Percentiles rank a stretch among this genome's conserved stretches.
Conservation (phyloP, 768 basidiomycete genomes). For the Neoboletus subvelutipes region DNA sequence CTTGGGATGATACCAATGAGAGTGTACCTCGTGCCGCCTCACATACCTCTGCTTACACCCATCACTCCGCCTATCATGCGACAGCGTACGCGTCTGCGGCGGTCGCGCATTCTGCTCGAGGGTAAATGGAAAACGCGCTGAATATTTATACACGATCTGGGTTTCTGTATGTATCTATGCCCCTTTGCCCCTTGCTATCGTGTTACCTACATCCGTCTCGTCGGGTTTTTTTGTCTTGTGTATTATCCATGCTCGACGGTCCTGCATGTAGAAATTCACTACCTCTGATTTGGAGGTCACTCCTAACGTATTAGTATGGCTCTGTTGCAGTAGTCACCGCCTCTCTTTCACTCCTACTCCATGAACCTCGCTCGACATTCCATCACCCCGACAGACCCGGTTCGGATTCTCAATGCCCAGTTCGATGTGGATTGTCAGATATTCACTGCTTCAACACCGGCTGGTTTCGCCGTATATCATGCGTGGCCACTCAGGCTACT, state of each 20-base stretch:
- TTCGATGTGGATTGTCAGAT: constrained; percentile 81
- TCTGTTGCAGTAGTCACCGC: constrained; percentile 9
- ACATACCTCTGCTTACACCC: constrained; percentile 24
- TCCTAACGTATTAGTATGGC: constrained; percentile 23
- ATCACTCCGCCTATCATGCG: constrained; percentile 30
- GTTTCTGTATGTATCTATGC: constrained; percentile 28
- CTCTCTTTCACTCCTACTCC: constrained; percentile 27
- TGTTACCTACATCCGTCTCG: constrained; percentile 10
- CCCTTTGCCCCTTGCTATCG: constrained; percentile 17
- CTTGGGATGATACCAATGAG: constrained; percentile 62
- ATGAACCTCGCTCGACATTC: constrained; percentile 90
- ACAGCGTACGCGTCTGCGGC: constrained; percentile 26
- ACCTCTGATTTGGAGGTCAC: constrained; percentile 7
- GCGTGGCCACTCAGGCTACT: constrained; percentile 73
- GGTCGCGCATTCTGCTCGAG: constrained; percentile 32
- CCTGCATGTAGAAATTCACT: constrained; percentile 7
- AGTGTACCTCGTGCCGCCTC: constrained; percentile 25
- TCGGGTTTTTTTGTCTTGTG: constrained; percentile 23
- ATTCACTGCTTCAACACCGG: constrained; percentile 77
- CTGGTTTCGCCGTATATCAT: constrained; percentile 82
- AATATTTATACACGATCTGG: constrained; percentile 23
- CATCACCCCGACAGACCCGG: constrained; percentile 72
- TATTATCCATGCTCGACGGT: constrained; percentile 13
- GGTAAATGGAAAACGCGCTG: constrained; percentile 15
- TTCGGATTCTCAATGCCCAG: constrained; percentile 72